phyloP scores from a whole-genome alignment of 495 filamentous ascomycete genomes.

The Trichoderma reesei region DNA sequence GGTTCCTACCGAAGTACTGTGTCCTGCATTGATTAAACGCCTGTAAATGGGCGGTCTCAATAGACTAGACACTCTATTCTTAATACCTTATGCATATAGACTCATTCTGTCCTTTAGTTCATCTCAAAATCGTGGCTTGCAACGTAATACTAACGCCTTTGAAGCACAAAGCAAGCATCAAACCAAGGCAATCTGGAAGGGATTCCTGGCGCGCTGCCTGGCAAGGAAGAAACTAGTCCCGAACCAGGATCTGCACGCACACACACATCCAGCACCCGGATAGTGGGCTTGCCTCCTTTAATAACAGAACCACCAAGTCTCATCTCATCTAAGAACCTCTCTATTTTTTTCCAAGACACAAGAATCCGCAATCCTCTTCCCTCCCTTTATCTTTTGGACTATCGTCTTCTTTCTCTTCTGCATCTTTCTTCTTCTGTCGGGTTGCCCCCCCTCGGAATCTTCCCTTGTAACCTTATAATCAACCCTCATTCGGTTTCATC shows the following conservation, averaged over 20 bases:
- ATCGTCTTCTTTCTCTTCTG: not conserved
- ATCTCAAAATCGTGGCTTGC: too few species aligned
- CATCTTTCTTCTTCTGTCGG: not conserved
- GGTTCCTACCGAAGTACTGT: too few species aligned
- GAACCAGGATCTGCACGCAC: not conserved
- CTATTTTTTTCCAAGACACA: not conserved
- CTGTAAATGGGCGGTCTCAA: too few species aligned
- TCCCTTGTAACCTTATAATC: not conserved
- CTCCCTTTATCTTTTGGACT: not conserved
- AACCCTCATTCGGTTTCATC: too few species aligned
- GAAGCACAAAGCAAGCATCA: too few species aligned
- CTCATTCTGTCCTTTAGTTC: too few species aligned
- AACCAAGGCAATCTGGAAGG: too few species aligned
- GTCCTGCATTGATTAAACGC: too few species aligned
- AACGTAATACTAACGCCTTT: too few species aligned
- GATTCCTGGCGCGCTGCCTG: not conserved
- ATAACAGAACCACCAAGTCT: constrained; percentile 4
- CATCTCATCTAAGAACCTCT: not conserved
- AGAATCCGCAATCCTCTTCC: not conserved
- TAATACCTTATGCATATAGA: too few species aligned
- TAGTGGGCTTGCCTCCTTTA: constrained; percentile 2
- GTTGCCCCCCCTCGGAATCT: not conserved
- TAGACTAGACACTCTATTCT: too few species aligned
- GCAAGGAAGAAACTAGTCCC: not conserved
- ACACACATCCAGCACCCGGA: not conserved